phyloP scores from a whole-genome alignment of 2,329 filamentous ascomycete species.

The Helminthosporium solani region DNA sequence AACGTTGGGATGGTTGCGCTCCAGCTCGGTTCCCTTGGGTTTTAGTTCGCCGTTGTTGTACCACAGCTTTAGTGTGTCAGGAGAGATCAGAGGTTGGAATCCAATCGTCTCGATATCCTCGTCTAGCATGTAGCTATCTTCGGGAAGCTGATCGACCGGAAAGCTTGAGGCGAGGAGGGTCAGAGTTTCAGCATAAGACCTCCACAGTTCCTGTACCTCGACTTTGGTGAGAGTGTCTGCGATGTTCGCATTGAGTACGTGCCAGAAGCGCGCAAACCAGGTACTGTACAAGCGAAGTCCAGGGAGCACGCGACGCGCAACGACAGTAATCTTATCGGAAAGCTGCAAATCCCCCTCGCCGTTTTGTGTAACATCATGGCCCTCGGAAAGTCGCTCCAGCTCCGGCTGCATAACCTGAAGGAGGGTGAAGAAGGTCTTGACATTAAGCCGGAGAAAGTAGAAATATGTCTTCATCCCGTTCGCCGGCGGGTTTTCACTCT shows the following conservation, averaged over 20 bases:
- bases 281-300: conserved; percentile 66
- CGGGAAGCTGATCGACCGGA: conserved; percentile 56
- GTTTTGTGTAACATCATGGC: conserved; percentile 48
- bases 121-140: conserved; percentile 63
- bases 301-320: conserved; percentile 63
- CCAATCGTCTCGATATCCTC: conserved; percentile 68
- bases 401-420: conserved; percentile 70
- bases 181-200: conserved; percentile 62
- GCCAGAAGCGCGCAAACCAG: conserved; percentile 62
- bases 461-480: conserved; percentile 47
- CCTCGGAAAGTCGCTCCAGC: conserved; percentile 58
- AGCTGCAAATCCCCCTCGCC: conserved; percentile 36
- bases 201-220: conserved; percentile 64
- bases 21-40: conserved; percentile 55
- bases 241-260: conserved; percentile 55
- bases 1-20: conserved; percentile 57
- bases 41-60: conserved; percentile 52
- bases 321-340: conserved; percentile 56
- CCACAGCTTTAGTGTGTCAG: conserved; percentile 55
- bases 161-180: conserved; percentile 62
- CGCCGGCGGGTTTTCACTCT: conserved; percentile 48
- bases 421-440: conserved; percentile 72
- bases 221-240: conserved; percentile 57
- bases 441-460: conserved; percentile 74
- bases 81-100: conserved; percentile 60